Evolutionary conservation across 2,329 filamentous ascomycete species (phyloP), one percentile per base, ranked within the genome.

Genomic region (Verticillium albo-atrum): DNA sequence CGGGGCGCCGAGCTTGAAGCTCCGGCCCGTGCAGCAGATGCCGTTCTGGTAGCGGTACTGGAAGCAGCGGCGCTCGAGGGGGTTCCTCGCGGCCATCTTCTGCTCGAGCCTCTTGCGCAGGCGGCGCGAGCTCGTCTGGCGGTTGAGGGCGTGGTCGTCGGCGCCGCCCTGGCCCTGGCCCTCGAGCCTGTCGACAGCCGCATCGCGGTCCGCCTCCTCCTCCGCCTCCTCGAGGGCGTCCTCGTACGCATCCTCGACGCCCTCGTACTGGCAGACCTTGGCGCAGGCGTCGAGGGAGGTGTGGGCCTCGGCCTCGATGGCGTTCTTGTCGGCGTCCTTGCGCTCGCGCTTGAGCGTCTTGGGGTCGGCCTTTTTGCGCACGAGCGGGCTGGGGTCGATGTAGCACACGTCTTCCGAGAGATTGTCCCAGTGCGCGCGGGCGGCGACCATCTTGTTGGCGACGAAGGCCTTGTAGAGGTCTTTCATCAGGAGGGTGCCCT

Each of bases 401-500:
- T 79, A 82, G 63, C 76, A 78, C 12, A 72, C 71, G 54, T 81
- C 78, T 27, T 82, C 75, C 4, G 81, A 79, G 4, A 79, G 64
- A 64, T 85, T 84, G 66, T 84, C 78, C 82, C 82, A 85, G 55
- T 82, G 73, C 9, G 78, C 72, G 17, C 78, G 75, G 37, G 68
- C 66, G 4, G 71, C 64, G 30, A 73, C 68, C 62, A 83, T 70
- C 28, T 77, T 74, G 2, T 76, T 78, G 2, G 70, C 73, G 59
- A 84, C 75, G 60, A 84, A 77, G 56, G 75, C 70, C 4, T 79
- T 65, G 65, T 82, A 85, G 32, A 84, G 65, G 59, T 84, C 81
- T 60, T 72, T 73, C 60, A 82, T 77, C 57, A 79, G 71, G 47
- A 82, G 68, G 23, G 74, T 72, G 34, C 73, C 37, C 56, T 58